phyloP scores from a whole-genome alignment of 1,139 yeast species.

The Debaryomyces subglobosus region DNA sequence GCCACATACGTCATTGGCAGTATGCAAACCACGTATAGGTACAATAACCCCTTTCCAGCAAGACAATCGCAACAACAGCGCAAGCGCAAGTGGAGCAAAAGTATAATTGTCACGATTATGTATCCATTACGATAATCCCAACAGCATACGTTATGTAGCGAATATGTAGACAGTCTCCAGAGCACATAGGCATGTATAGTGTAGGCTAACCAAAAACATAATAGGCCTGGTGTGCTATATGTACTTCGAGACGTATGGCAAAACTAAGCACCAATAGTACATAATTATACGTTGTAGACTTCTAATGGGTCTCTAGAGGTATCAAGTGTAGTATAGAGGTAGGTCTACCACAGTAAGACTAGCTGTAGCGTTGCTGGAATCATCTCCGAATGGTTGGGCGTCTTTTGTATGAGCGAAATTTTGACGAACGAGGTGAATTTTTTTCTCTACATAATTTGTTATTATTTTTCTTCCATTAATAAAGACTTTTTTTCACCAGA shows the following conservation, averaged over 20 bases:
- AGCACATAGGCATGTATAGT: background rate
- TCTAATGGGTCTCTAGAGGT: background rate
- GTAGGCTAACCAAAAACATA: background rate
- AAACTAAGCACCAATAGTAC: background rate
- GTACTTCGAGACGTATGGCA: background rate
- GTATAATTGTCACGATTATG: background rate
- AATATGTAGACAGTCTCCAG: background rate
- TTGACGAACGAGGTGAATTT: constrained; percentile 3
- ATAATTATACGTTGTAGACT: background rate
- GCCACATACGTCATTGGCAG: background rate
- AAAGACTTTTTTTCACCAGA: background rate
- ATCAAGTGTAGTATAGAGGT: background rate
- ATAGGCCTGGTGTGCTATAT: background rate
- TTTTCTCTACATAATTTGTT: constrained; percentile 3
- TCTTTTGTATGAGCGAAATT: background rate
- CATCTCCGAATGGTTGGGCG: background rate
- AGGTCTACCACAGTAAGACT: background rate
- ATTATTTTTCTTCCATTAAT: background rate
- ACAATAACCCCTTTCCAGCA: background rate
- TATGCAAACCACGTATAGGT: background rate
- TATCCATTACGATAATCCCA: background rate
- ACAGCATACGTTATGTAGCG: background rate
- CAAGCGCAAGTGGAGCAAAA: background rate
- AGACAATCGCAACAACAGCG: background rate
- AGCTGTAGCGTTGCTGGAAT: background rate